Conservation (phyloP, 2,329 filamentous ascomycete genomes). For the Epichloe elymi region DNA sequence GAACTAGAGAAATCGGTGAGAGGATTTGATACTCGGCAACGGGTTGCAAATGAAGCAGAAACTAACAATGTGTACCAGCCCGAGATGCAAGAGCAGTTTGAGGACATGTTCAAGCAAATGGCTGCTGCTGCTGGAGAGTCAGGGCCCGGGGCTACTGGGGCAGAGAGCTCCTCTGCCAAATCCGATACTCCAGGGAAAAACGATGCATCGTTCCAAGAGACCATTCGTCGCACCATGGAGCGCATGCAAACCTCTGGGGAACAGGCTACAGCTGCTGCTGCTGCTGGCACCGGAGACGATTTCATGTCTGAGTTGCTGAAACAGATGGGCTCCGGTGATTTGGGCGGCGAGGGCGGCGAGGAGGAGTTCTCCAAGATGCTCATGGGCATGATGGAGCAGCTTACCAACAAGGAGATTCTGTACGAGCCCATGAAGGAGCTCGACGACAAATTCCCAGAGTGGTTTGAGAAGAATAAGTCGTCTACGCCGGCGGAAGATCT, state of each 20-base stretch:
- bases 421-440: constrained; percentile 99
- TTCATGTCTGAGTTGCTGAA: constrained; percentile 87
- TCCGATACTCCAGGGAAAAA: constrained; percentile 23
- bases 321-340: constrained; percentile 53
- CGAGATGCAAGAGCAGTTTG: constrained; percentile 68
- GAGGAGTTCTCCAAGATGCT: constrained; percentile 92
- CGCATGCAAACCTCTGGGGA: constrained; percentile 86
- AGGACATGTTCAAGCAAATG: constrained; percentile 63
- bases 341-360: constrained; percentile 47
- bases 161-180: constrained; percentile 12
- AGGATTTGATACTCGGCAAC: background rate
- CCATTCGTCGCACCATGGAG: constrained; percentile 87
- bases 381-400: constrained; percentile 96
- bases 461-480: constrained; percentile 66
- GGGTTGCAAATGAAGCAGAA: background rate
- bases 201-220: constrained; percentile 70
- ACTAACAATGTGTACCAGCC: constrained; percentile 25
- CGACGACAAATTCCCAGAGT: constrained; percentile 79
- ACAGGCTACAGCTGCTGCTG: constrained; percentile 66
- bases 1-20: constrained; percentile 51
- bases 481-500: constrained; percentile 58
- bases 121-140: constrained; percentile 30
- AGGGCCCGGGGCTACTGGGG: background rate
- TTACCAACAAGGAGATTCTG: constrained; percentile 95
- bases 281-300: constrained; percentile 57